Conservation (phyloP, 441 rosid species). For the Gossypium armourianum region DNA sequence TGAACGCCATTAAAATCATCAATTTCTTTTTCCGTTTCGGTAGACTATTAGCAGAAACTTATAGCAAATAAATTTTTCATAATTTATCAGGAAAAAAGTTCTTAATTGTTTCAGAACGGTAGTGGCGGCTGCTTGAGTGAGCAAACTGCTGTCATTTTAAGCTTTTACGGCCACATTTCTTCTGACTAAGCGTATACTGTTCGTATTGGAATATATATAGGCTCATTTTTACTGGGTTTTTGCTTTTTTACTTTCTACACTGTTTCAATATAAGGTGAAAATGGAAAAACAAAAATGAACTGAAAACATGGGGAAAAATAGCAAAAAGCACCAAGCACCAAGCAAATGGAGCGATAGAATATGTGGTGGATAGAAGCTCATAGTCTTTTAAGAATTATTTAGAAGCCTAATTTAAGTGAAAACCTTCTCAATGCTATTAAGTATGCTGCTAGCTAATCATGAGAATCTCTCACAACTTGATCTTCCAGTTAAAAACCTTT, state of each 20-base stretch:
- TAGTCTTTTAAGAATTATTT: background rate
- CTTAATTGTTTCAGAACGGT: background rate
- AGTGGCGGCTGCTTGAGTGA: background rate
- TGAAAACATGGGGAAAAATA: background rate
- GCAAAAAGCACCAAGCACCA: background rate
- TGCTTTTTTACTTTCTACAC: background rate
- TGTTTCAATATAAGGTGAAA: background rate
- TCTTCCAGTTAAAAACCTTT: background rate
- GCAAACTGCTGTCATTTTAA: background rate
- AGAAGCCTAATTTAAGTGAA: background rate
- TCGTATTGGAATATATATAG: background rate
- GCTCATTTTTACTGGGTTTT: background rate
- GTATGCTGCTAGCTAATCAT: background rate
- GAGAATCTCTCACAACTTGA: background rate
- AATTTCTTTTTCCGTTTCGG: background rate
- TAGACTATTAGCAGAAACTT: background rate
- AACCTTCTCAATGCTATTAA: background rate
- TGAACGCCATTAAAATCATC: background rate
- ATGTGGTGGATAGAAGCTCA: background rate
- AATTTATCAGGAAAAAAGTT: background rate
- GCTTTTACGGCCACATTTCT: background rate
- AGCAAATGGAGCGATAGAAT: background rate
- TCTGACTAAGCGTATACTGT: background rate
- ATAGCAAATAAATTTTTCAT: background rate
- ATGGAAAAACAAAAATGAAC: background rate